These are phyloP conservation scores for Zostera marina DNA, from an alignment of 116 monocot genomes.

Conservation along the genomic window DNA sequence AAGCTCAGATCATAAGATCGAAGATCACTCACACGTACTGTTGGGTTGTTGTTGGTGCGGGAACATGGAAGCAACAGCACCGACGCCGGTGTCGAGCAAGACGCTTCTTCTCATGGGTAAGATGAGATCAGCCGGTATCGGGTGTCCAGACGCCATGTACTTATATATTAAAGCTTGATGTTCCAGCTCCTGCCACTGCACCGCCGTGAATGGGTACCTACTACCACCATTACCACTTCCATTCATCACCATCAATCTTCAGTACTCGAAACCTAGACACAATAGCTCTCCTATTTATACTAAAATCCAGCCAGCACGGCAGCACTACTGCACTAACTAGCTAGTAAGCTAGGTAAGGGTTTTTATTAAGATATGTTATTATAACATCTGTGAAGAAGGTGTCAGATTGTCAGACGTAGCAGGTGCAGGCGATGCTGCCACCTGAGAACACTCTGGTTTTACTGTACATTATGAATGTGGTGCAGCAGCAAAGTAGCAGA, in stretches of 20 bases:
- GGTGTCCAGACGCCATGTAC: slow-evolving; percentile 91
- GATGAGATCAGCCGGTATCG: slow-evolving; percentile 81
- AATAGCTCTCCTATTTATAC: too few relatives aligned
- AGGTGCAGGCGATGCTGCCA: slow-evolving; percentile 24
- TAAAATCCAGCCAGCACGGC: too few relatives aligned
- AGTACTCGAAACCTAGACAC: neutral
- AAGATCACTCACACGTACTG: slow-evolving; percentile 13
- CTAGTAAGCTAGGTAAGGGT: too few relatives aligned
- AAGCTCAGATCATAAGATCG: neutral
- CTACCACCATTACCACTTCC: slow-evolving; percentile 23
- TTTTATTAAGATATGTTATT: too few relatives aligned
- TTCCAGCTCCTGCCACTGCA: slow-evolving; percentile 94
- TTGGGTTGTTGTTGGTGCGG: slow-evolving; percentile 31
- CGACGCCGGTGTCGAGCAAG: slow-evolving; percentile 23
- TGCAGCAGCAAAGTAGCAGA: slow-evolving; percentile 8
- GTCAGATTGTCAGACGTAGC: neutral
- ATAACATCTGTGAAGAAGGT: neutral
- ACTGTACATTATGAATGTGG: slow-evolving; percentile 20
- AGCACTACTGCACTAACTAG: too few relatives aligned
- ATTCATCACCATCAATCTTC: slow-evolving; percentile 25
- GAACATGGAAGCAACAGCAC: slow-evolving; percentile 13
- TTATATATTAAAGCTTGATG: slow-evolving; percentile 92
- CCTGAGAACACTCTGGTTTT: slow-evolving; percentile 27
- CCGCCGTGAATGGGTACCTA: slow-evolving; percentile 73
- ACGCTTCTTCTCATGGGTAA: slow-evolving; percentile 58